Evolutionary conservation across 2,329 filamentous ascomycete genomes (phyloP), one percentile per base, ranked within the genome.

Genomic region (Talaromyces sp.): DNA sequence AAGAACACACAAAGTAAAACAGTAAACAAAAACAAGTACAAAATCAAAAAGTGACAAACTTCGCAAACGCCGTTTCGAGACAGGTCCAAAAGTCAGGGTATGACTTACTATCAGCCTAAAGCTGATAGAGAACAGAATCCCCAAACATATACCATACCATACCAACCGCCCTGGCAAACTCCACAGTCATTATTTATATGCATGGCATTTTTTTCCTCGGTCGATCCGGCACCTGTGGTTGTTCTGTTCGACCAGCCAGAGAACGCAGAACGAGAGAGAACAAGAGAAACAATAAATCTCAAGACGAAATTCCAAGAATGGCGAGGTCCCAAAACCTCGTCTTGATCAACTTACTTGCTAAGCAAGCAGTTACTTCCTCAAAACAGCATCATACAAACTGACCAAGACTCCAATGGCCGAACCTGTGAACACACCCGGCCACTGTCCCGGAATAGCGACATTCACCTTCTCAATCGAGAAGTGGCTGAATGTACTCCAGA

Each of bases 301-400:
- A 25, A 56, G 31, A 36, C 53, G n/a, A 36, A 53, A 56, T 2
- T 53, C 22, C 47, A 38, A 61, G 15, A 31, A n/a, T 49, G 45
- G 7, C 27, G 15, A 53, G 25, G 17, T 13, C 17, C 51, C 36
- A 19, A 10, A 29, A 47, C 10, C 45, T 49, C 45, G 11, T 49
- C 8, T 34, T 34, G 22, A 34, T 54, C 49, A 31, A 36, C 53
- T 22, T 15, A 38, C 53, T 22, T 25, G 53, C 53, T n/a, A 53
- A 56, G 29, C 56, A 31, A 36, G 25, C 27, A 63, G 8, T 47
- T 72, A 78, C 68, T 77, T 80, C 66, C 75, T 76, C 70, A 82
- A 70, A 65, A 82, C 80, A 51, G 80, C 80, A 70, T 82, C 80
- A 61, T 82, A 82, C 63, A 82, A 67, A 65, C 78, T 78, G 27